Evolutionary conservation across 2,329 filamentous ascomycete species (phyloP).

Genomic region (Niveomyces coronatus): DNA sequence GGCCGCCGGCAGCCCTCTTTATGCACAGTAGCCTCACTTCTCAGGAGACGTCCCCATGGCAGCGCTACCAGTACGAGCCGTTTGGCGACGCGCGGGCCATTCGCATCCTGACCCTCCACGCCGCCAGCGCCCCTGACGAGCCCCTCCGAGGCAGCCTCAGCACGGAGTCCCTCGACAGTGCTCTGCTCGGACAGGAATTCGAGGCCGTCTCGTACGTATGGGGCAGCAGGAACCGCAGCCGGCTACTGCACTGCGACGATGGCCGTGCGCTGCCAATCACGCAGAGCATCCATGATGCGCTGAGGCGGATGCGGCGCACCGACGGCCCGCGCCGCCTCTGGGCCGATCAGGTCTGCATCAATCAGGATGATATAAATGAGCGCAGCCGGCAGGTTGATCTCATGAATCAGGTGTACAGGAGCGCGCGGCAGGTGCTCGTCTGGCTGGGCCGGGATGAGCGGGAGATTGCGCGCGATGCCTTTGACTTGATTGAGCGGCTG

Average conservation of each 20-base stretch:
- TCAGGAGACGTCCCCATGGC: too few relatives aligned
- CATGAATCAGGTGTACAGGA: constrained; percentile 28
- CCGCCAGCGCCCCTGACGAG: not conserved
- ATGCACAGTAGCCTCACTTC: too few relatives aligned
- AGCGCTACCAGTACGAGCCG: constrained; percentile 5
- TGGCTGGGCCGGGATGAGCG: constrained; percentile 25
- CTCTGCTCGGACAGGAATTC: not conserved
- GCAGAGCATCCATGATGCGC: constrained; percentile 18
- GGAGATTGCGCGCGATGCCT: constrained; percentile 19
- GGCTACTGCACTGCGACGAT: not conserved
- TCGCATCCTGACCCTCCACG: constrained; percentile 5
- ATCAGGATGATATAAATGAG: constrained; percentile 26
- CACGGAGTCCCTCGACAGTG: not conserved
- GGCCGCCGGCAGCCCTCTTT: too few relatives aligned
- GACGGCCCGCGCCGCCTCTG: constrained; percentile 21
- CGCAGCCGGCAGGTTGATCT: constrained; percentile 26
- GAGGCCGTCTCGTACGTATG: constrained; percentile 6
- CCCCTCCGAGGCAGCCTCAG: not conserved
- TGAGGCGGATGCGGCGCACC: constrained; percentile 19
- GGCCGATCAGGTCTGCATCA: constrained; percentile 32
- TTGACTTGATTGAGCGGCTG: constrained; percentile 18
- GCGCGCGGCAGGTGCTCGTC: constrained; percentile 22
- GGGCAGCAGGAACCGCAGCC: constrained; percentile 2
- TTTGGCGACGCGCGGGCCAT: constrained; percentile 1
- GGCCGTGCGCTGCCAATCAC: not conserved